These are phyloP conservation scores for Sarcocystis neurona DNA, from an alignment of 169 alveolate genomes.

Conservation along the genomic window DNA sequence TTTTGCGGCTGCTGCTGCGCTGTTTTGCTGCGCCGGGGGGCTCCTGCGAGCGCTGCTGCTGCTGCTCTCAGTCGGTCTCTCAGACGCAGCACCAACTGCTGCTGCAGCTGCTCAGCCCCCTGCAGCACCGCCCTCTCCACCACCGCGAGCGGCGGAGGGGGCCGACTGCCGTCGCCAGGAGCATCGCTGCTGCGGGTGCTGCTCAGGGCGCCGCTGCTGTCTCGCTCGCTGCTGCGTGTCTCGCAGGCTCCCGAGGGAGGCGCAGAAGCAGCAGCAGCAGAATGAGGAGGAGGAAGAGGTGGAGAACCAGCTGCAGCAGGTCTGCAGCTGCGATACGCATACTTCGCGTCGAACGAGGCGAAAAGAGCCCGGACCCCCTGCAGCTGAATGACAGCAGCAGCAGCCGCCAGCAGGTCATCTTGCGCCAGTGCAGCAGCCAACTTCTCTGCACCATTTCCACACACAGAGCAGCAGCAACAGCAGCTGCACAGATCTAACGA, in stretches of 20 bases:
- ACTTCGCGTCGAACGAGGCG: not conserved
- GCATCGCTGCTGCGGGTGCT: too few species aligned
- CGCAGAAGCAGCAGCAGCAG: not conserved
- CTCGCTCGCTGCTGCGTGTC: too few species aligned
- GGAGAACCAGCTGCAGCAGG: not conserved
- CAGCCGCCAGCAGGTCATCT: not conserved
- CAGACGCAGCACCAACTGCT: too few species aligned
- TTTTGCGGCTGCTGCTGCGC: too few species aligned
- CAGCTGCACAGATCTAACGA: not conserved
- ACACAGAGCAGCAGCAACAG: not conserved
- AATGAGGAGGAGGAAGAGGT: not conserved
- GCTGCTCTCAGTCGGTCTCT: too few species aligned
- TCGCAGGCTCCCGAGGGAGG: not conserved
- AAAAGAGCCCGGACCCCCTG: conserved; percentile 8
- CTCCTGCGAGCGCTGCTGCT: too few species aligned
- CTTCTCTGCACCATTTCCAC: not conserved
- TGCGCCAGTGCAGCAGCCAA: not conserved
- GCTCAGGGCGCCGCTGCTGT: too few species aligned
- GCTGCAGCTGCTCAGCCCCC: conserved; percentile 14
- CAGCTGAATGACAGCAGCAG: not conserved
- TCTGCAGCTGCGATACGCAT: not conserved
- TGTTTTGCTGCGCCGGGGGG: too few species aligned
- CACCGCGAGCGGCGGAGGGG: not conserved
- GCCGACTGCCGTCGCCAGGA: too few species aligned
- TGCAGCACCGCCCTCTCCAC: conserved; percentile 23